A percentile compares a stretch with the other conserved stretches of the same genome.
Evolutionary conservation across 2,329 filamentous ascomycete genomes (phyloP).

Genomic region (Fusarium verrucosum): DNA sequence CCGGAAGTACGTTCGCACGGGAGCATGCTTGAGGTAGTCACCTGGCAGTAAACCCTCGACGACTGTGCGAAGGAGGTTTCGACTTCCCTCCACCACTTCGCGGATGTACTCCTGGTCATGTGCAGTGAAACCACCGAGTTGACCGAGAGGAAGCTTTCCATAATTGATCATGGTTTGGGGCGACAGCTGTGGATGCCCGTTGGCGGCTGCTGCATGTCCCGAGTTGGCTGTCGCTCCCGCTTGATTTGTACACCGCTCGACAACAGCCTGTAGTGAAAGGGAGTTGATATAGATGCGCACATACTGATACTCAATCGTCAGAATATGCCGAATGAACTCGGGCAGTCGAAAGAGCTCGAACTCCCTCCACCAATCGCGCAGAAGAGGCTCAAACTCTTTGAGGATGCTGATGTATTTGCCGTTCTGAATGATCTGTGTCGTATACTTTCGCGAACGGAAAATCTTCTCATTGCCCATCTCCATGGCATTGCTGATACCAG

Average conservation of each 20-base stretch:
- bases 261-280: conserved; percentile 90
- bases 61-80: conserved; percentile 79
- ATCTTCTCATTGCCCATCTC: conserved; percentile 88
- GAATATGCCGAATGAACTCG: conserved; percentile 74
- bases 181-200: conserved; percentile 55
- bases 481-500: conserved; percentile 92
- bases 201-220: conserved; percentile 46
- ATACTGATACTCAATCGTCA: conserved; percentile 96
- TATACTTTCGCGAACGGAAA: conserved; percentile 87
- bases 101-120: conserved; percentile 77
- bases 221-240: conserved; percentile 59
- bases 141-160: conserved; percentile 70
- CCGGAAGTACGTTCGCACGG: conserved; percentile 85
- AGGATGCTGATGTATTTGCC: conserved; percentile 85
- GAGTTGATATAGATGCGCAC: conserved; percentile 95
- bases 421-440: conserved; percentile 86
- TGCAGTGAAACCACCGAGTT: conserved; percentile 69
- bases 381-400: conserved; percentile 80
- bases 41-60: conserved; percentile 78
- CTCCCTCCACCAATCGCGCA: conserved; percentile 81
- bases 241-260: conserved; percentile 85
- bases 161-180: conserved; percentile 72
- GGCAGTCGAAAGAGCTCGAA: conserved; percentile 81
- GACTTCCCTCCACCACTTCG: conserved; percentile 80
- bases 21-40: conserved; percentile 82